Evolutionary conservation across 345 rosid species (phyloP).

Genomic region (Mercurialis annua): DNA sequence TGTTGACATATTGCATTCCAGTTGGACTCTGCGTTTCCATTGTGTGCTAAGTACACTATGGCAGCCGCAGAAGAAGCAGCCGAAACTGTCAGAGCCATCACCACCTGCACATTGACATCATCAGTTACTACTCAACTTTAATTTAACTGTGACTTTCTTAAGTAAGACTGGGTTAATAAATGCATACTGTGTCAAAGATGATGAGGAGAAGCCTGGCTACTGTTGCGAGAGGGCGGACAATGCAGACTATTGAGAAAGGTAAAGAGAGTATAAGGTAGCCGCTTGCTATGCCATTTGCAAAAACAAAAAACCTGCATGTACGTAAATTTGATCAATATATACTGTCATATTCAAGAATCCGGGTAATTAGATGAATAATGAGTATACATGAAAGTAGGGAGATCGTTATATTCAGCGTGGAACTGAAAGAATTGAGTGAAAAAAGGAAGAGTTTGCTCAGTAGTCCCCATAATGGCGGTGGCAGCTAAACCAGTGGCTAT

Average conservation of each 20-base stretch:
- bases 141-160: too few species aligned
- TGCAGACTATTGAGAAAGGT: constrained; percentile 55
- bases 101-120: constrained; percentile 28
- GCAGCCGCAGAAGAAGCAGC: constrained; percentile 41
- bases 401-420: constrained; percentile 46
- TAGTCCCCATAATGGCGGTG: constrained; percentile 36
- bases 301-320: constrained; percentile 41
- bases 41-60: constrained; percentile 44
- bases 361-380: neutral
- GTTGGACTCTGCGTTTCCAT: constrained; percentile 39
- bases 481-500: constrained; percentile 41
- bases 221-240: constrained; percentile 34
- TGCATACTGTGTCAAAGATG: constrained; percentile 36
- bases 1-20: constrained; percentile 57
- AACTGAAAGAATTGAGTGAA: constrained; percentile 68
- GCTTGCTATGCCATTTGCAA: constrained; percentile 33
- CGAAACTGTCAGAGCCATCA: constrained; percentile 27
- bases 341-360: neutral
- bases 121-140: neutral
- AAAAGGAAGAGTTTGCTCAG: constrained; percentile 50
- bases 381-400: constrained; percentile 39
- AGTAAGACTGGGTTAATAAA: too few species aligned
- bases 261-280: constrained; percentile 54
- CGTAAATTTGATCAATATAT: neutral
- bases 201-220: constrained; percentile 44